Base-by-base conservation (phyloP, 352 stramenopile species). In the Pythium rhizo-oryzae region DNA sequence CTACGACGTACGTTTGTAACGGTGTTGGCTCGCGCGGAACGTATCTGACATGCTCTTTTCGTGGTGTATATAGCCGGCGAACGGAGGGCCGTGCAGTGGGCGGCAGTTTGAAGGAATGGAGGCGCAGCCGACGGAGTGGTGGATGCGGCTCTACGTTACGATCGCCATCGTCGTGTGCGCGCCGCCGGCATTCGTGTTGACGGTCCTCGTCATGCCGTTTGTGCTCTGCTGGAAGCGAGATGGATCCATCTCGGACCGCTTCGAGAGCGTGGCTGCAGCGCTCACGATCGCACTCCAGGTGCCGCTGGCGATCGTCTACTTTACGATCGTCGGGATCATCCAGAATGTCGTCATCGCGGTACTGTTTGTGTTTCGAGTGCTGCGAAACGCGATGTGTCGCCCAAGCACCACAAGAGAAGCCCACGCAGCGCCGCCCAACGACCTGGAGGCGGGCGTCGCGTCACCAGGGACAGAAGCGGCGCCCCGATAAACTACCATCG, bases 1-100 rank as follows among this genome's bases (percentile, higher is more conserved):
- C 65, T 97, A 96, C 63, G 80, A 55, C 4, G 68, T 74, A 33
- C 28, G 28, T 43, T 9, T 33, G 28, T 33, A 33, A 33, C 28
- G 28, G 2, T 33, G 6, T 6, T 7, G 6, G 3, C 3, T 33
- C 28, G 28, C 2, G 28, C 28, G 28, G 28, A 33, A 7, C 6
- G 28, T 33, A 6, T 2, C 28, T 33, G 28, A 33, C 28, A 33
- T 33, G 28, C 28, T 33, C 7, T 41, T 7, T 18, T 43, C 13
- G 37, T 43, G 37, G 5, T 43, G 37, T 12, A 18, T 11, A 9
- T 43, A 43, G 37, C 15, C 37, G 3, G 37, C 37, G 9, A 43
- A 43, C 37, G 37, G 37, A 43, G 37, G 37, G 9, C 37, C 37
- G 11, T 43, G 37, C 13, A 43, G 37, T 18, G 37, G 37, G 9